phyloP scores from a whole-genome alignment of 1,284 basidiomycete species.

The Leccinum pachyderme region DNA sequence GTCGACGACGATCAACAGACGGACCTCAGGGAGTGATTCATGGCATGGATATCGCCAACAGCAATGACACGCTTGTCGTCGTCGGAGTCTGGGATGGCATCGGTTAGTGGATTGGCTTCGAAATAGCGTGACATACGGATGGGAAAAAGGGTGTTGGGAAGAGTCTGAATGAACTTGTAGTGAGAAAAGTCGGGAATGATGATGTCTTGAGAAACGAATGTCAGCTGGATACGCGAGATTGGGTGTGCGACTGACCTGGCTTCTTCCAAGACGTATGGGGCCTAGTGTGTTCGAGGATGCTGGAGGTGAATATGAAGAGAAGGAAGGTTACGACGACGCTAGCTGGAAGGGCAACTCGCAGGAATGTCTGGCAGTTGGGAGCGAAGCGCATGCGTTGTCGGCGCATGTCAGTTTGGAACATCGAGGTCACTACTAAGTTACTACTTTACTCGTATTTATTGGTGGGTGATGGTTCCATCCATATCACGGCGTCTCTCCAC shows the following conservation, averaged over 20 bases:
- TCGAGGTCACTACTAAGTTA: no score
- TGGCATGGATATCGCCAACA: slow-evolving; percentile 86
- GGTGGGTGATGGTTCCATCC: slow-evolving; percentile 20
- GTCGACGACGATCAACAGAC: slow-evolving; percentile 24
- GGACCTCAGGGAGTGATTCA: slow-evolving; percentile 64
- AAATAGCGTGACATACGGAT: slow-evolving; percentile 40
- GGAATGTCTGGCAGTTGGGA: neutral
- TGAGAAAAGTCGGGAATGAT: slow-evolving; percentile 57
- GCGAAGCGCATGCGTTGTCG: neutral
- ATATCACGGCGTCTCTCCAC: slow-evolving; percentile 43
- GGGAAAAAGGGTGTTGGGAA: slow-evolving; percentile 51
- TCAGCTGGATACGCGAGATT: neutral
- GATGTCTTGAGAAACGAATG: slow-evolving; percentile 17
- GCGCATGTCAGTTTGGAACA: neutral
- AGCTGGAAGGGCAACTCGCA: slow-evolving; percentile 15
- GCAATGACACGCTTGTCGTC: slow-evolving; percentile 59
- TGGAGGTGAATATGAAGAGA: slow-evolving; percentile 40
- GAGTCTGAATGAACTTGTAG: slow-evolving; percentile 42
- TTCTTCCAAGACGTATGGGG: slow-evolving; percentile 12
- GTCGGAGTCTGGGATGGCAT: slow-evolving; percentile 40
- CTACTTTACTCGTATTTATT: neutral
- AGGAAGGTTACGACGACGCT: slow-evolving; percentile 40
- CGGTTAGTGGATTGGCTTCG: neutral
- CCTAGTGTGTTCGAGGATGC: slow-evolving; percentile 18
- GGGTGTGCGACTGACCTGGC: slow-evolving; percentile 19